Evolutionary conservation across 2,329 filamentous ascomycete genomes (phyloP).

Genomic region (Paracoccidioides brasiliensis): DNA sequence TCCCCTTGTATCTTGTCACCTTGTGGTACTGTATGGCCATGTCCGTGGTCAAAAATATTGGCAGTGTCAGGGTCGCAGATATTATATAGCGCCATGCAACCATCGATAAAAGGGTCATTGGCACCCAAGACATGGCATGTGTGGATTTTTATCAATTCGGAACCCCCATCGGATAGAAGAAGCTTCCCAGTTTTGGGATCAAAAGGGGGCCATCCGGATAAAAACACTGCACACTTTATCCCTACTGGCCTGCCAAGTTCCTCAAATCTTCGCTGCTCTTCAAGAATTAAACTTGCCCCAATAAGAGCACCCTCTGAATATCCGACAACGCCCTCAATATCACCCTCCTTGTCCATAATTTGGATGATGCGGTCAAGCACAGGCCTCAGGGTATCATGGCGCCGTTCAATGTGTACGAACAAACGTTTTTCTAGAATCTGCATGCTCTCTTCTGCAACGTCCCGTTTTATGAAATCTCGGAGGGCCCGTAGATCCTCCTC

Average conservation of each 20-base stretch:
- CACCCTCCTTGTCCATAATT: background rate
- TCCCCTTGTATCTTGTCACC: slow-evolving; percentile 22
- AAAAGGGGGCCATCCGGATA: slow-evolving; percentile 3
- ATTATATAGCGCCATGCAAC: slow-evolving; percentile 30
- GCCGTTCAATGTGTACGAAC: background rate
- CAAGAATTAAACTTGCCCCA: background rate
- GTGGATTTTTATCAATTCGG: slow-evolving; percentile 14
- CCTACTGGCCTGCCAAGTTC: background rate
- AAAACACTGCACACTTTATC: slow-evolving; percentile 2
- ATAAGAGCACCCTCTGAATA: slow-evolving; percentile 1
- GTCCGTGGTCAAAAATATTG: slow-evolving; percentile 33
- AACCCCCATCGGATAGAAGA: slow-evolving; percentile 12
- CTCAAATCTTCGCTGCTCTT: background rate
- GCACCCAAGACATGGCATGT: slow-evolving; percentile 23
- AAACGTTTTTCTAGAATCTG: background rate
- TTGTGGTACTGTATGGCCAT: slow-evolving; percentile 31
- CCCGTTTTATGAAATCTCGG: background rate
- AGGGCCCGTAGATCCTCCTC: background rate
- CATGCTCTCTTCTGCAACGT: background rate
- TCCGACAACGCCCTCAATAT: slow-evolving; percentile 3
- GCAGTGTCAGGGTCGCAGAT: slow-evolving; percentile 32
- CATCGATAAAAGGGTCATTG: slow-evolving; percentile 29
- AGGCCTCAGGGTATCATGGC: background rate
- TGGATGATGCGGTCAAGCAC: background rate
- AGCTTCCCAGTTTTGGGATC: slow-evolving; percentile 5